A percentile compares a stretch with the other conserved stretches of the same genome.
Evolutionary conservation across 768 basidiomycete genomes (phyloP).

Genomic region (Leccinellum albellum): DNA sequence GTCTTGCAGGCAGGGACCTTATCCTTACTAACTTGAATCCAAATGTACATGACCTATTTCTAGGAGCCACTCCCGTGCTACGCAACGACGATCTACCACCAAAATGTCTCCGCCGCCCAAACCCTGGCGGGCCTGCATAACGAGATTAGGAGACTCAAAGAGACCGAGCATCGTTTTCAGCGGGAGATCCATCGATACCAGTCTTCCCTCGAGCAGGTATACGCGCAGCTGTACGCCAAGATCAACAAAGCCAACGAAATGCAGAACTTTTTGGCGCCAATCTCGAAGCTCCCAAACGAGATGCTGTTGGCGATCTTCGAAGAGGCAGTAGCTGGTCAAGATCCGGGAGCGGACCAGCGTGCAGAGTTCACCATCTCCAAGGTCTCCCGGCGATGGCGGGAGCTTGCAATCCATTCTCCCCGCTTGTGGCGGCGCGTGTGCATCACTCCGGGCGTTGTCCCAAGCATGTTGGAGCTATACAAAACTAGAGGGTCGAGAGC

Average conservation of each 20-base stretch:
- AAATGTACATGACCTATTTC: not conserved
- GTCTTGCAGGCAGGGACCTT: not conserved
- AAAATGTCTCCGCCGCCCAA: conserved; percentile 15
- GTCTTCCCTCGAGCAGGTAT: conserved; percentile 15
- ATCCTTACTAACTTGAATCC: not conserved
- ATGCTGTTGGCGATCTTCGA: conserved; percentile 30
- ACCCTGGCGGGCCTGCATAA: conserved; percentile 16
- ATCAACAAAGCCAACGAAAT: conserved; percentile 28
- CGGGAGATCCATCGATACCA: conserved; percentile 13
- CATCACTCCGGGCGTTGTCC: conserved; percentile 19
- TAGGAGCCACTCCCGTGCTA: conserved; percentile 17
- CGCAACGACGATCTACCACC: conserved; percentile 13
- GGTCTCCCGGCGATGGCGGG: conserved; percentile 33
- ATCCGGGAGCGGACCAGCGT: conserved; percentile 15
- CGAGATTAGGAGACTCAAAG: conserved; percentile 17
- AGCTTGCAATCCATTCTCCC: conserved; percentile 28
- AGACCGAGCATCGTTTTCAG: conserved; percentile 13
- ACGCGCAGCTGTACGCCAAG: conserved; percentile 11
- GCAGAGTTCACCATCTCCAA: conserved; percentile 25
- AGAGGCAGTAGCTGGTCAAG: conserved; percentile 27
- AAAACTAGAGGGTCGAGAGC: conserved; percentile 22
- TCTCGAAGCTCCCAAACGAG: conserved; percentile 30
- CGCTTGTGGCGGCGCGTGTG: conserved; percentile 29
- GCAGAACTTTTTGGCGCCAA: conserved; percentile 27
- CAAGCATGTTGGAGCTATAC: conserved; percentile 22